Base-by-base conservation (phyloP, 768 basidiomycete genomes). In the Glaciozyma martinii region DNA sequence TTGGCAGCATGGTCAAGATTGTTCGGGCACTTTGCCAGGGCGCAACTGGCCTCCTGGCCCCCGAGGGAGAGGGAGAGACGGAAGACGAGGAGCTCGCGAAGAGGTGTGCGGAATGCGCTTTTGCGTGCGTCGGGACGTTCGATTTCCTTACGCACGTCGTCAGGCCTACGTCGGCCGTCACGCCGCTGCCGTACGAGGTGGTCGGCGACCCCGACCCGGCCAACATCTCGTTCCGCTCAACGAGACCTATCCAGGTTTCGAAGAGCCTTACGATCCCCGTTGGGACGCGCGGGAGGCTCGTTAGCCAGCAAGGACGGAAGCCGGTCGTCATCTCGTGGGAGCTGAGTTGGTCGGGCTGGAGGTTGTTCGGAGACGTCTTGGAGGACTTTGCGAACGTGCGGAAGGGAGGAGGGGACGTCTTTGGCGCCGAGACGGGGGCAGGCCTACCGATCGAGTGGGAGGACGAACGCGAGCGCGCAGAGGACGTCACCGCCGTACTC, bases 261-360 rank as follows among this genome's bases (percentile, higher is more conserved):
- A 90, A 89, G 6, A 88, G 89, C 1, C 84, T 84, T 1, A 80
- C 80, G 16, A 80, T 95, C 7, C 85, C 86, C 29, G 79, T 82
- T 9, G 82, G 83, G 27, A 84, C 87, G 2, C 76, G 79, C 2
- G 91, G 89, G 4, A 82, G 83, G 12, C 79, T 91, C 27, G 79
- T 93, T 42, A 89, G 84, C 67, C 66, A 65, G 10, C 65, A 68
- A 2, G 88, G 89, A 59, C 82, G 82, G 6, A 84, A 82, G 3
- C 87, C 83, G 23, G 77, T 86, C 27, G 85, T 87, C 8, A 81
- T 93, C 1, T 80, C 82, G 25, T 95, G 92, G 92, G 81, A 86
- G 66, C 85, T 87, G 68, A 80, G 84, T 53, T 85, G 90, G 72
- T 89, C 87, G 10, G 90, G 88, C 3, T 95, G 92, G 92, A 86